A percentile compares a stretch with the other conserved stretches of the same genome.
Conservation (phyloP, 345 rosid species). For the Bretschneidera sinensis region DNA sequence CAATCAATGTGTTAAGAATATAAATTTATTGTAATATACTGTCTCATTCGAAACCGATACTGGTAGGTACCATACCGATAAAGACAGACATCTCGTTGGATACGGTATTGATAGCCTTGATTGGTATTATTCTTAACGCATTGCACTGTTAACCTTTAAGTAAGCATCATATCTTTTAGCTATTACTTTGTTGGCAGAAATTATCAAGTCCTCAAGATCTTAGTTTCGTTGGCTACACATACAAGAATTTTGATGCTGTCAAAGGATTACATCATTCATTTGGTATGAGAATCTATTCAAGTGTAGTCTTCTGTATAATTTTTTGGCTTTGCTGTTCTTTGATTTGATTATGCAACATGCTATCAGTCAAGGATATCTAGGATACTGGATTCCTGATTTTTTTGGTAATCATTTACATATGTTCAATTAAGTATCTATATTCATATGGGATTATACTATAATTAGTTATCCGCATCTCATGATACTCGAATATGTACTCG, state of each 20-base stretch:
- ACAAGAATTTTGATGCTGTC: slow-evolving; percentile 81
- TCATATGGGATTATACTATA: neutral
- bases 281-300: slow-evolving; percentile 32
- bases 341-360: slow-evolving; percentile 5
- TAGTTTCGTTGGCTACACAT: slow-evolving; percentile 88
- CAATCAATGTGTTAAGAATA: too few species aligned
- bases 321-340: neutral
- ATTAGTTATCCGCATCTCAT: too few species aligned
- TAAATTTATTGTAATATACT: too few species aligned
- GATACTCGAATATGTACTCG: too few species aligned
- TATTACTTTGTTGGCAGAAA: slow-evolving; percentile 37
- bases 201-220: slow-evolving; percentile 57
- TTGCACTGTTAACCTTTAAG: too few species aligned
- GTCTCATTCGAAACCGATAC: too few species aligned
- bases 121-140: too few species aligned
- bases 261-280: slow-evolving; percentile 47
- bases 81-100: too few species aligned
- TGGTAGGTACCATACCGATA: too few species aligned
- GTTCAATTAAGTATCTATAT: neutral
- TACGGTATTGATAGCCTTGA: too few species aligned
- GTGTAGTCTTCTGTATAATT: too few species aligned
- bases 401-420: neutral
- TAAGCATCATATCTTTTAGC: neutral
- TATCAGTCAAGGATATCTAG: neutral
- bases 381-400: neutral